phyloP scores from a whole-genome alignment of 352 stramenopile genomes.

The Saprolegnia parasitica region DNA sequence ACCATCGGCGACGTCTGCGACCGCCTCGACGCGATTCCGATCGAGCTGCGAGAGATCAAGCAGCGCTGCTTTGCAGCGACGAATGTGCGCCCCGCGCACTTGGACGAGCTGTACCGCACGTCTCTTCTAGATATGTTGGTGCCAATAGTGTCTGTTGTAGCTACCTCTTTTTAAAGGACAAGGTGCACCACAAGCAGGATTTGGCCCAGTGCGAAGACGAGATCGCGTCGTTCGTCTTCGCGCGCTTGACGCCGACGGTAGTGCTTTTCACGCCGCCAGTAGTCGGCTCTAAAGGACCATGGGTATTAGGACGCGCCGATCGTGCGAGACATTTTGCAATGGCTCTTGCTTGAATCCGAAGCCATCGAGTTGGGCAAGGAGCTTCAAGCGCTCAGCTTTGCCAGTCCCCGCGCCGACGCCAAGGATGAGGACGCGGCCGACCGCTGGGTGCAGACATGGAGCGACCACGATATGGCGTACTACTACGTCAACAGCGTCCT shows the following conservation, averaged over 20 bases:
- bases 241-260: slow-evolving; percentile 36
- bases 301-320: slow-evolving; percentile 44
- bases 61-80: slow-evolving; percentile 65
- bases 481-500: slow-evolving; percentile 65
- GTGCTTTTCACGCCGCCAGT: no score
- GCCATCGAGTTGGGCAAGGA: slow-evolving; percentile 52
- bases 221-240: slow-evolving; percentile 62
- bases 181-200: slow-evolving; percentile 67
- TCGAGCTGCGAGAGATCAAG: slow-evolving; percentile 41
- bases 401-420: slow-evolving; percentile 26
- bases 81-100: slow-evolving; percentile 42
- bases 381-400: slow-evolving; percentile 54
- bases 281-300: no score
- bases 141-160: no score
- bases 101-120: slow-evolving; percentile 73
- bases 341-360: slow-evolving; percentile 69
- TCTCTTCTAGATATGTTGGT: no score
- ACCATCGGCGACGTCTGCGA: slow-evolving; percentile 44
- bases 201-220: slow-evolving; percentile 61
- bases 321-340: slow-evolving; percentile 65
- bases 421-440: slow-evolving; percentile 39
- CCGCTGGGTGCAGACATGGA: slow-evolving; percentile 58
- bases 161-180: slow-evolving; percentile 78
- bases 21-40: slow-evolving; percentile 40
- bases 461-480: slow-evolving; percentile 48